These are phyloP conservation scores for Talaromyces atroroseus DNA, from an alignment of 2,329 filamentous ascomycete species.

Conservation along the genomic window DNA sequence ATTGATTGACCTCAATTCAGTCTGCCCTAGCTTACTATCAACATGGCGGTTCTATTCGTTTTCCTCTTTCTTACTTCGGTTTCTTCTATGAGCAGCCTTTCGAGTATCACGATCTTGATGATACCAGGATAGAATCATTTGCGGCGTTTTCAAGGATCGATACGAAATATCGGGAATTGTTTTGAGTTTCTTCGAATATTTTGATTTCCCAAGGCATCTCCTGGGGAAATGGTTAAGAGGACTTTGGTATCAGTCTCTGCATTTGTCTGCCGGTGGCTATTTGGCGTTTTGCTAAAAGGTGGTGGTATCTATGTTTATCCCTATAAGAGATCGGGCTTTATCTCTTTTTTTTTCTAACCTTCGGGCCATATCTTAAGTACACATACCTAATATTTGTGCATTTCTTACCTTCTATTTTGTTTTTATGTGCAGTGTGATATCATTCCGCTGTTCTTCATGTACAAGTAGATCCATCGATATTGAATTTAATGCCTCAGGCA, in stretches of 20 bases:
- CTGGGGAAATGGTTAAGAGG: neutral
- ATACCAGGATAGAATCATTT: conserved; percentile 16
- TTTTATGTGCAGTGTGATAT: neutral
- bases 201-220: conserved; percentile 1
- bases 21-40: neutral
- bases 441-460: neutral
- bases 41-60: neutral
- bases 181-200: neutral
- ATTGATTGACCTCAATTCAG: neutral
- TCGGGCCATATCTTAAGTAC: conserved; percentile 1
- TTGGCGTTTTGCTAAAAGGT: neutral
- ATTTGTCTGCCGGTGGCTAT: neutral
- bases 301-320: neutral
- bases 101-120: conserved; percentile 7
- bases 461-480: neutral
- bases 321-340: neutral
- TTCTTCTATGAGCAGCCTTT: neutral
- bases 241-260: neutral
- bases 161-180: conserved; percentile 1
- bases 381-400: conserved; percentile 4
- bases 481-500: neutral
- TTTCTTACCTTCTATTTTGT: neutral
- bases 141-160: conserved; percentile 11
- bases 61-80: neutral
- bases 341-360: neutral